Base-by-base conservation (phyloP, 1,284 basidiomycete genomes). In the Boletus nobilissimus region DNA sequence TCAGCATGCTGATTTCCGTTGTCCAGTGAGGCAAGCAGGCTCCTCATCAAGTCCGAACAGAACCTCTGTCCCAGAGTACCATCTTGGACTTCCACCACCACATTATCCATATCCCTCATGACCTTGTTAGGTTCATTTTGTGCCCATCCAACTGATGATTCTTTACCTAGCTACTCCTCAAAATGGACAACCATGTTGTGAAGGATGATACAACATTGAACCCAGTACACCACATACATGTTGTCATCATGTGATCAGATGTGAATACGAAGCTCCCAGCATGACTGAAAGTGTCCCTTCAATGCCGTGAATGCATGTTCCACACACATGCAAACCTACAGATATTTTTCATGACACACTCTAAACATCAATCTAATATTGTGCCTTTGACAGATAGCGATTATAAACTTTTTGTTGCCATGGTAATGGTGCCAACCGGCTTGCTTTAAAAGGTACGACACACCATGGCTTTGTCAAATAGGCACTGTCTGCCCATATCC, bases 131-230 rank as follows among this genome's bases (percentile, higher is more conserved):
- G 36, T 14, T 68, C 43, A 1, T 36, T 26, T 16, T n/a, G 5
- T 48, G 57, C 64, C 70, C 70, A 72, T 10, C 43, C 19, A 11
- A 3, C 10, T 7, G 1, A 6, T 57, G 4, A 43, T 34, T 5
- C 29, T 13, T 26, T 13, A 11, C 40, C 66, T 9, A 51, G 11
- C 46, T n/a, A 29, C 13, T 54, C 62, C 19, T 76, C 51, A 29
- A 76, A 76, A 0, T 5, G 2, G 7, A 76, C 68, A 0, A 77
- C 67, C 69, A 78, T 78, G 9, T 78, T 78, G 3, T 77, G 75
- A 0, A 77, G 26, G 3, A 77, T 74, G 1, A 77, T 34, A n/a
- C 71, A 78, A 18, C 68, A 77, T 6, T 77, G 43, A 5, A 70
- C 9, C 62, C 71, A 78, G 26, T 72, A 38, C 1, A 73, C 3